Percentiles rank a stretch among this genome's conserved stretches.
Evolutionary conservation across 441 rosid genomes (phyloP).

Genomic region (Bocquillonia castaneifolia): DNA sequence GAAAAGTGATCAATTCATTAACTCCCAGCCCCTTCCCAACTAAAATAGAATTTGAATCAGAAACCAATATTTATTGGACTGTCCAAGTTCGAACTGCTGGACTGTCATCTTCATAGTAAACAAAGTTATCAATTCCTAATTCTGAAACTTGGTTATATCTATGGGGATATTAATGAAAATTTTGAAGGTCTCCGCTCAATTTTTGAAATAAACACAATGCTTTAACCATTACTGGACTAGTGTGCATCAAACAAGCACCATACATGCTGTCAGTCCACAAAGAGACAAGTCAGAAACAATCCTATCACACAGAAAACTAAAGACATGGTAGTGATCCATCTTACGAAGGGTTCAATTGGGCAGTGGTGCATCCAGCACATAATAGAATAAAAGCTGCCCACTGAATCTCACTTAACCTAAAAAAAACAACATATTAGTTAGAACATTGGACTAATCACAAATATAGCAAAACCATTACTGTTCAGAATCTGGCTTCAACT

Average conservation of each 20-base stretch:
- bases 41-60: background rate
- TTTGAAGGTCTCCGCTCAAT: background rate
- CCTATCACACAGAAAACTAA: conserved; percentile 13
- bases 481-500: conserved; percentile 3
- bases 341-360: conserved; percentile 85
- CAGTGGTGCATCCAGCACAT: conserved; percentile 95
- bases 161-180: background rate
- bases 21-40: background rate
- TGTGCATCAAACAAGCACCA: background rate
- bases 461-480: background rate
- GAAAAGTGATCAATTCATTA: background rate
- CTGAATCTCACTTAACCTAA: conserved; percentile 87
- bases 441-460: conserved; percentile 1
- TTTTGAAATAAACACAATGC: background rate
- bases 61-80: background rate
- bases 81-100: background rate
- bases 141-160: background rate
- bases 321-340: conserved; percentile 23
- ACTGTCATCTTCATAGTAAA: background rate
- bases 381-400: conserved; percentile 91
- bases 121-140: background rate
- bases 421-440: conserved; percentile 22
- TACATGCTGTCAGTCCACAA: background rate
- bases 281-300: conserved; percentile 7
- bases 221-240: too few relatives aligned